Evolutionary conservation across 2,329 filamentous ascomycete species (phyloP).

Genomic region (Alternaria burnsii): DNA sequence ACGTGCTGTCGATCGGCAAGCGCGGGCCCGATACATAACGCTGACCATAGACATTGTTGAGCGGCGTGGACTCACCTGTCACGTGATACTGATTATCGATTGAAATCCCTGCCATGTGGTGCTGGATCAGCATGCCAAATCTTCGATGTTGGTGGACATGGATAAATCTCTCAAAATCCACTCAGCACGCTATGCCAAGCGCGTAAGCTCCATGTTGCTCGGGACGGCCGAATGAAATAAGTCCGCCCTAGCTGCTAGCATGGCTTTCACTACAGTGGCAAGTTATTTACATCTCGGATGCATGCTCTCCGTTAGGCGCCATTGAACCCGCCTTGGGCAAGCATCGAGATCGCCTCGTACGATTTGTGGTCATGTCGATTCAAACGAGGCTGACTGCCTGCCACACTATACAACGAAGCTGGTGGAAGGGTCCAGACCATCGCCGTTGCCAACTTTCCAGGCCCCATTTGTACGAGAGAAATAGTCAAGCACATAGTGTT

Average conservation of each 20-base stretch:
- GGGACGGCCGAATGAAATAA: neutral
- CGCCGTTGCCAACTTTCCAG: neutral
- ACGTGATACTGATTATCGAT: neutral
- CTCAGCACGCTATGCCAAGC: constrained; percentile 5
- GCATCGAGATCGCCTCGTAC: neutral
- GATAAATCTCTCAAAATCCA: constrained; percentile 7
- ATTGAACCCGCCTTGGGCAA: neutral
- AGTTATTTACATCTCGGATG: neutral
- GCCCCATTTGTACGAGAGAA: neutral
- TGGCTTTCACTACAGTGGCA: neutral
- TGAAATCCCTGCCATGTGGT: neutral
- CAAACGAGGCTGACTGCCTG: neutral
- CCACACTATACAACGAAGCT: constrained; percentile 1
- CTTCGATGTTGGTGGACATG: constrained; percentile 3
- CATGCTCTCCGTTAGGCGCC: neutral
- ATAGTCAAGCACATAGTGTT: neutral
- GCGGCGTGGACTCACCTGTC: neutral
- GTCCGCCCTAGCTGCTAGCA: neutral
- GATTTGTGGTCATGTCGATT: neutral
- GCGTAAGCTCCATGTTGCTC: constrained; percentile 6
- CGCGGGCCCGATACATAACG: neutral
- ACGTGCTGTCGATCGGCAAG: constrained; percentile 3
- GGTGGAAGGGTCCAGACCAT: neutral
- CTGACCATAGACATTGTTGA: neutral
- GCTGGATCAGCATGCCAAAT: constrained; percentile 10